phyloP scores from a whole-genome alignment of 2,329 filamentous ascomycete species.

The Cladophialophora yegresii region DNA sequence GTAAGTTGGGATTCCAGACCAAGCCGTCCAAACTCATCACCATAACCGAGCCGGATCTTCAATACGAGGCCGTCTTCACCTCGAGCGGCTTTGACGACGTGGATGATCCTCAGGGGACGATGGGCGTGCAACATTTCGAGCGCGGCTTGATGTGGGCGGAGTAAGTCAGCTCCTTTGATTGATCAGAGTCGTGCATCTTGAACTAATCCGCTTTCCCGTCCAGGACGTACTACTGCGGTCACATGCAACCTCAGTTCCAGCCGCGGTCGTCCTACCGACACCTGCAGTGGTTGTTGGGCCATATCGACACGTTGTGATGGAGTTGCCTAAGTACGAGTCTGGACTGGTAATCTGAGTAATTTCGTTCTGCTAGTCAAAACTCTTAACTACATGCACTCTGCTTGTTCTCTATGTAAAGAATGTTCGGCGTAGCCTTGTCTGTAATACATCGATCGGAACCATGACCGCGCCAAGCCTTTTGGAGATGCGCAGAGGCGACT shows the following conservation, averaged over 20 bases:
- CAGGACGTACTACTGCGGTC: constrained; percentile 40
- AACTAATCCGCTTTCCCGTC: background rate
- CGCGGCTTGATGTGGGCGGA: constrained; percentile 44
- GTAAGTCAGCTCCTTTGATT: background rate
- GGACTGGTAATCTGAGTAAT: background rate
- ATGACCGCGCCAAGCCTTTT: background rate
- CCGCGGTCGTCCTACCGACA: constrained; percentile 41
- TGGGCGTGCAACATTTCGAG: constrained; percentile 43
- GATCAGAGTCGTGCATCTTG: background rate
- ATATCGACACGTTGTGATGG: constrained; percentile 36
- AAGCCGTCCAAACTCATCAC: constrained; percentile 21
- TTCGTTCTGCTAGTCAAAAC: background rate
- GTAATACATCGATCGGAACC: background rate
- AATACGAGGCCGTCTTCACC: constrained; percentile 24
- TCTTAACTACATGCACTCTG: background rate
- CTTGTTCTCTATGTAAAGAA: background rate
- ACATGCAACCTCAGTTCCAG: constrained; percentile 44
- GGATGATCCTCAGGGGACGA: constrained; percentile 30
- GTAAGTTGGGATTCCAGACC: constrained; percentile 25
- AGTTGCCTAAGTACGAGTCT: background rate
- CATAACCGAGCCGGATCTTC: constrained; percentile 22
- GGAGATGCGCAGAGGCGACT: constrained; percentile 5
- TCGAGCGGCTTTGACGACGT: constrained; percentile 21
- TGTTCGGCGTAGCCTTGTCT: background rate
- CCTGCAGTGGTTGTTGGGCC: constrained; percentile 43